Evolutionary conservation across 2,329 filamentous ascomycete species (phyloP).

Genomic region (Aureobasidium sp.): DNA sequence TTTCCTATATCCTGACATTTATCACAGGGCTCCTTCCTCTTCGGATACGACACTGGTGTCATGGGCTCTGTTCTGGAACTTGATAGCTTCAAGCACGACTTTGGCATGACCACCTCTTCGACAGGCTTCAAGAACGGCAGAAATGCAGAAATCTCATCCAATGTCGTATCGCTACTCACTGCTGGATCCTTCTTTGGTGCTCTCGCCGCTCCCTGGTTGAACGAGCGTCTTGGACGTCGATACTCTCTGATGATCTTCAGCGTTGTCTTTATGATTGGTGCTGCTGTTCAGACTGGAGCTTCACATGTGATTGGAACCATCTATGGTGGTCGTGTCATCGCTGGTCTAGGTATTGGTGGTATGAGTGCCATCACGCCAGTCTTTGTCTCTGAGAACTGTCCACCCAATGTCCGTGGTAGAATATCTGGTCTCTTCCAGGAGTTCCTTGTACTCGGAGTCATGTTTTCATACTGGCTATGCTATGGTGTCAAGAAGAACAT

Average conservation of each 20-base stretch:
- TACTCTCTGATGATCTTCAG: slow-evolving; percentile 62
- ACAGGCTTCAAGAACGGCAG: slow-evolving; percentile 53
- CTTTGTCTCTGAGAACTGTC: slow-evolving; percentile 67
- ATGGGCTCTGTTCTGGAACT: slow-evolving; percentile 73
- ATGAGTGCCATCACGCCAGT: slow-evolving; percentile 64
- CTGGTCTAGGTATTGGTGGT: slow-evolving; percentile 57
- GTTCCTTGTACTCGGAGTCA: slow-evolving; percentile 58
- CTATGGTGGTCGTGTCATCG: slow-evolving; percentile 70
- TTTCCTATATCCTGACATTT: neutral
- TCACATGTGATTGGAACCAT: slow-evolving; percentile 66
- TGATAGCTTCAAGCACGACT: slow-evolving; percentile 55
- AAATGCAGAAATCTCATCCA: slow-evolving; percentile 62
- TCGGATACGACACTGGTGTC: slow-evolving; percentile 63
- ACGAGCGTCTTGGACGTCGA: slow-evolving; percentile 64
- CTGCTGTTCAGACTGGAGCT: slow-evolving; percentile 69
- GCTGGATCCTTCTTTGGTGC: slow-evolving; percentile 74
- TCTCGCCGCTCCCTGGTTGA: slow-evolving; percentile 60
- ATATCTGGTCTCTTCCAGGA: slow-evolving; percentile 67
- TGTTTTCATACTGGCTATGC: slow-evolving; percentile 51
- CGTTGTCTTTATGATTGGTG: slow-evolving; percentile 65
- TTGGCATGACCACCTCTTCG: slow-evolving; percentile 43
- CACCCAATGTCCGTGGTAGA: slow-evolving; percentile 63
- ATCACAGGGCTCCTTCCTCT: slow-evolving; percentile 29
- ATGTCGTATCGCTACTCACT: slow-evolving; percentile 75
- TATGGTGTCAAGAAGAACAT: slow-evolving; percentile 23